These are phyloP conservation scores for Geosiphon pyriformis DNA, from an alignment of 192 early-diverging fungal species.

Conservation along the genomic window DNA sequence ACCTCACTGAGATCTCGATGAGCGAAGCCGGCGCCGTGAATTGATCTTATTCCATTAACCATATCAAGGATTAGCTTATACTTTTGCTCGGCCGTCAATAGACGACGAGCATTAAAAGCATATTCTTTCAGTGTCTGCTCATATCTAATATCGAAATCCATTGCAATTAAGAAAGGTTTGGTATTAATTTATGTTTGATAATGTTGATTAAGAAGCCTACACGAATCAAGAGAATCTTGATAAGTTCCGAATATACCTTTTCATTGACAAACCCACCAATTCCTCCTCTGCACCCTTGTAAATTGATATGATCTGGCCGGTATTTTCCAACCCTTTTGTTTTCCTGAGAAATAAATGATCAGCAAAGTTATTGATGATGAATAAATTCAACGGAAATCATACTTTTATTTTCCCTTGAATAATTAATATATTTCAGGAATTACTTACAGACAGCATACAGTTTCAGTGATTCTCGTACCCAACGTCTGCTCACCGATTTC, in stretches of 20 bases:
- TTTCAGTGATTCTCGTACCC: slow-evolving; percentile 50
- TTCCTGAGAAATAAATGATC: slow-evolving; percentile 29
- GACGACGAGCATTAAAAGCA: slow-evolving; percentile 47
- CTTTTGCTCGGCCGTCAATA: slow-evolving; percentile 50
- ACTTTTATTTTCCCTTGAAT: no score
- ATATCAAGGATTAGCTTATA: slow-evolving; percentile 46
- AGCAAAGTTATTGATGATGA: not conserved
- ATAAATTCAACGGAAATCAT: not conserved
- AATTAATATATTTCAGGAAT: no score
- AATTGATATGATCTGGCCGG: slow-evolving; percentile 53
- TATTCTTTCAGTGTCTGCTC: slow-evolving; percentile 51
- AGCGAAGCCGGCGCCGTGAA: slow-evolving; percentile 50
- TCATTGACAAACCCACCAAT: slow-evolving; percentile 55
- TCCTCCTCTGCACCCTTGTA: slow-evolving; percentile 45
- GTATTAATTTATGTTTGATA: no score
- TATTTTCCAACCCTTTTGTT: slow-evolving; percentile 36
- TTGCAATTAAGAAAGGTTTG: not conserved
- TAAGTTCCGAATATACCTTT: slow-evolving; percentile 31
- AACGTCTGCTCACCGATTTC: slow-evolving; percentile 48
- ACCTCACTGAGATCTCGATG: slow-evolving; percentile 57
- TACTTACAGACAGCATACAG: slow-evolving; percentile 52
- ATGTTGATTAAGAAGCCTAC: no score
- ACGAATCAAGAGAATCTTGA: not conserved
- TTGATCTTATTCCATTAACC: slow-evolving; percentile 44
- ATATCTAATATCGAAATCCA: slow-evolving; percentile 46